Evolutionary conservation across 2,329 filamentous ascomycete species (phyloP).

Genomic region (Spiromastix sp.): DNA sequence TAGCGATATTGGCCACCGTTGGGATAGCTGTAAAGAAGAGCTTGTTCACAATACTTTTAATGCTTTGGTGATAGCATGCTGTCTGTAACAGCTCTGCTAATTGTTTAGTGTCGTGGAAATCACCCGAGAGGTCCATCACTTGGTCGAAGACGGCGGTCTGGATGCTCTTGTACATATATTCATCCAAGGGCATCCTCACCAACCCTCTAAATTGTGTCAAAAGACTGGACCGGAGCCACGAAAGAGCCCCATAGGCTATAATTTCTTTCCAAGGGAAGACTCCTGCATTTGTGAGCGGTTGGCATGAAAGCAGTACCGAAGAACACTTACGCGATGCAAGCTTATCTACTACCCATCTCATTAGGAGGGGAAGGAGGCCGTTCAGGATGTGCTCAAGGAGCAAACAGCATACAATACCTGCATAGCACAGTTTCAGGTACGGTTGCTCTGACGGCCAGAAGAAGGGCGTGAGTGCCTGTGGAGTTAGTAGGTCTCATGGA

Average conservation of each 20-base stretch:
- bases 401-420: conserved; percentile 57
- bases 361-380: conserved; percentile 66
- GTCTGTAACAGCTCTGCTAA: conserved; percentile 55
- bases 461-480: conserved; percentile 62
- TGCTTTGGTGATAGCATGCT: conserved; percentile 50
- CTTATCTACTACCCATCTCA: conserved; percentile 66
- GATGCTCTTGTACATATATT: conserved; percentile 48
- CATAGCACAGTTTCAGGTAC: conserved; percentile 57
- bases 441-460: conserved; percentile 64
- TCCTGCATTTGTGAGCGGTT: conserved; percentile 10
- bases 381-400: conserved; percentile 60
- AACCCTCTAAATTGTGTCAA: conserved; percentile 37
- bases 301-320: neutral
- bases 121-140: conserved; percentile 55
- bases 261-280: conserved; percentile 43
- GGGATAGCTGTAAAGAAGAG: conserved; percentile 52
- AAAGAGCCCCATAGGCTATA: conserved; percentile 38
- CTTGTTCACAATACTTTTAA: conserved; percentile 50
- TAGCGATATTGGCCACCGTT: conserved; percentile 48
- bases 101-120: conserved; percentile 57
- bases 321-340: conserved; percentile 28
- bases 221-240: conserved; percentile 40
- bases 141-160: conserved; percentile 53
- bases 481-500: conserved; percentile 3
- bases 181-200: conserved; percentile 41